Base-by-base conservation (phyloP, 306 rosid genomes). In the Dryas drummondii region DNA sequence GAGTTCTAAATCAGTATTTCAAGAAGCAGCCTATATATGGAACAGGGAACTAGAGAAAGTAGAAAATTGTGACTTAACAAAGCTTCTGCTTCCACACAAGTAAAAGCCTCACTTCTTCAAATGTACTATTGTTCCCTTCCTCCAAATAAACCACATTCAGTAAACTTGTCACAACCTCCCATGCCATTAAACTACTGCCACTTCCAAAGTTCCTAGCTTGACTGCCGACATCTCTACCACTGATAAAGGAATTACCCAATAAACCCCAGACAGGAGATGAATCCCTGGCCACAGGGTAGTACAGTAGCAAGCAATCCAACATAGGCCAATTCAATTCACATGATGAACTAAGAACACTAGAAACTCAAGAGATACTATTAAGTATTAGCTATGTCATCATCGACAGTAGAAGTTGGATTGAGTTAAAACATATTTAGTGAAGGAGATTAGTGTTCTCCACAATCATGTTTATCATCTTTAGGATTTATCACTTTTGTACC, bases 141-240 rank as follows among this genome's bases (percentile, higher is more conserved):
- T 57, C 40, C 62, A 57, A 57, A 57, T 57, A 57, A 2, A 50
- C 57, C 59, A 68, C 73, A 48, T 32, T 37, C 61, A 69, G 67
- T 9, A 62, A 51, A 16, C 19, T 27, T 32, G 26, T 32, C 14
- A 37, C 8, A 68, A 12, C 48, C 22, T 50, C 6, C 45, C 47
- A 15, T 7, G 67, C 37, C 48, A 14, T 47, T 40, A 7, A 37
- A 62, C 10, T 40, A 37, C 40, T 62, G 7, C 67, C 37, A 32
- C 37, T 32, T 32, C 37, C 37, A 32, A 32, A 32, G 37, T 32
- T 32, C 37, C 37, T 32, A 32, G 37, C 37, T 32, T 32, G 15
- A 69, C 32, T 69, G 22, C 41, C 48, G 12, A 40, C 66, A 61
- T 13, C 47, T 51, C 60, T 52, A 50, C 60, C 44, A 0, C 73